phyloP scores from a whole-genome alignment of 306 rosid genomes.

The Dryas octopetala region DNA sequence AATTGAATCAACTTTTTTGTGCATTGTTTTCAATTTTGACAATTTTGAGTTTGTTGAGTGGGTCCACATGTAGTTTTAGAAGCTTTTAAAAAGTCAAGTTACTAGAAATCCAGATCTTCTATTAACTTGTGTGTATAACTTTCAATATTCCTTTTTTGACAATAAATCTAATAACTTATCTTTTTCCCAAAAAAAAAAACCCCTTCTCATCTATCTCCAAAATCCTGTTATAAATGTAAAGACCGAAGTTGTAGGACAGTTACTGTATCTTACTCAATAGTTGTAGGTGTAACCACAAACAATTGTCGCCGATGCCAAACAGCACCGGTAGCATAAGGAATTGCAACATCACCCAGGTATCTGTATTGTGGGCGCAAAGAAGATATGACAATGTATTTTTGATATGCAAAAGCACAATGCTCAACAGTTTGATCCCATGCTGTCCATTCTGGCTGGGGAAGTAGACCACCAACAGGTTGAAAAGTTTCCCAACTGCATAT shows the following conservation, averaged over 20 bases:
- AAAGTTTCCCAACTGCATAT: constrained; percentile 94
- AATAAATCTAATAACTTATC: not conserved
- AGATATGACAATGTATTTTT: constrained; percentile 84
- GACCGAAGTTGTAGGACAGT: constrained; percentile 14
- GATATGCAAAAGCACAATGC: constrained; percentile 96
- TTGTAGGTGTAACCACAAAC: constrained; percentile 94
- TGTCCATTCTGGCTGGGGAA: constrained; percentile 99
- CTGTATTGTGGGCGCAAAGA: constrained; percentile 95
- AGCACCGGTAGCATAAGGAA: constrained; percentile 86
- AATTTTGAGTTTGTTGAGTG: not conserved
- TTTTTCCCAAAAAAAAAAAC: not conserved
- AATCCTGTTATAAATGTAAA: not conserved
- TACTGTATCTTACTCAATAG: constrained; percentile 73
- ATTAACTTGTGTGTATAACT: not conserved
- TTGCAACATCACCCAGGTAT: constrained; percentile 96
- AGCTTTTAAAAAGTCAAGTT: not conserved
- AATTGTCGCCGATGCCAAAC: constrained; percentile 97
- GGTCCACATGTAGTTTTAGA: not conserved
- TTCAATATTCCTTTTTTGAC: not conserved
- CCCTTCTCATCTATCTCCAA: not conserved
- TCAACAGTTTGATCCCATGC: constrained; percentile 99
- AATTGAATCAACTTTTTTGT: not conserved
- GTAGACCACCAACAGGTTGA: constrained; percentile 92
- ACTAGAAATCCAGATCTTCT: not conserved
- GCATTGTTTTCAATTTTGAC: not conserved